phyloP scores from a whole-genome alignment of 352 stramenopile species.

The Globisporangium takayamanum region DNA sequence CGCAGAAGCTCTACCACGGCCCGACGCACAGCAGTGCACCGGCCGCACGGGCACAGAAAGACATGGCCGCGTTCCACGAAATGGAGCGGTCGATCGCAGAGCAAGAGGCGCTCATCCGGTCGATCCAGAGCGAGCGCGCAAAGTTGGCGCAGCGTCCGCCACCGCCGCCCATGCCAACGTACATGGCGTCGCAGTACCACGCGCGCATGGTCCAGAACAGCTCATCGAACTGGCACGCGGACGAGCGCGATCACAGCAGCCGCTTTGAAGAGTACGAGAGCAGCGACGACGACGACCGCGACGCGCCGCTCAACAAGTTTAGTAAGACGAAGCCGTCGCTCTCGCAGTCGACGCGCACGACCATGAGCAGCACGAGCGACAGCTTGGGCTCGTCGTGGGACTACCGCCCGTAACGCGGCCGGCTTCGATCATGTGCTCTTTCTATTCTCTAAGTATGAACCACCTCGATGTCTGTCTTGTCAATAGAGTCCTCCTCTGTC shows the following conservation, averaged over 20 bases:
- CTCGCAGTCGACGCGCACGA: conserved; percentile 14
- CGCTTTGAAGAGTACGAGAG: conserved; percentile 10
- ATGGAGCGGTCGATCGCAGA: conserved; percentile 56
- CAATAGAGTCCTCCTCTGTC: no score
- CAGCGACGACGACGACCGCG: conserved; percentile 11
- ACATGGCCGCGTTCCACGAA: conserved; percentile 24
- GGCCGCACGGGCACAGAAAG: conserved; percentile 14
- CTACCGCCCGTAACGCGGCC: conserved; percentile 2
- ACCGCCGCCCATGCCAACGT: not conserved
- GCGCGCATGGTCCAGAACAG: not conserved
- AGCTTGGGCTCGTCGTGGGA: conserved; percentile 13
- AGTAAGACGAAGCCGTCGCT: not conserved
- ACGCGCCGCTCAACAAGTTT: not conserved
- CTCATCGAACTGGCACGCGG: conserved; percentile 3
- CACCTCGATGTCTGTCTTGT: no score
- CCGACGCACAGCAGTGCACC: conserved; percentile 20
- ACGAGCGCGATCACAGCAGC: conserved; percentile 3
- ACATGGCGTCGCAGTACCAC: conserved; percentile 9
- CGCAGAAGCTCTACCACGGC: conserved; percentile 11
- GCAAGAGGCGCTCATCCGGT: conserved; percentile 42
- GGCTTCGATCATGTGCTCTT: not conserved
- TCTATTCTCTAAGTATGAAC: not conserved
- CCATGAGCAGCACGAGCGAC: conserved; percentile 14
- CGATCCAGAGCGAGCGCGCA: conserved; percentile 25
- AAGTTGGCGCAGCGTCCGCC: conserved; percentile 11